Evolutionary conservation across 2,329 filamentous ascomycete genomes (phyloP), one percentile per base, ranked within the genome.

Genomic region (Orbilia brochopaga): DNA sequence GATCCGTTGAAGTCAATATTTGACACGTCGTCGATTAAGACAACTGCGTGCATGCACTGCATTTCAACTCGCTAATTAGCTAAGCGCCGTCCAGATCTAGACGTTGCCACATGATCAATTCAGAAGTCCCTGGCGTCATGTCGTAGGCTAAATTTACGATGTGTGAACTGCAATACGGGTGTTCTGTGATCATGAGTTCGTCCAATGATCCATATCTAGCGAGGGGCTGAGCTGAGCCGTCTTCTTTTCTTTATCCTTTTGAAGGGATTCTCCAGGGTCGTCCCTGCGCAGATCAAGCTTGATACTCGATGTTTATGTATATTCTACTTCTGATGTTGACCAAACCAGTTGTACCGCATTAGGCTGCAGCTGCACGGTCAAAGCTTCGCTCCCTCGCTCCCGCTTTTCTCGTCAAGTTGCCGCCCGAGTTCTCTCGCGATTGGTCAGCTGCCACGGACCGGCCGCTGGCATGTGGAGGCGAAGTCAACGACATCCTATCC

Each of bases 341-440:
- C 40, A 63, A 69, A 63, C 59, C 58, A 19, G 54, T 63, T 55
- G 53, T 54, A 70, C 66, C 35, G 59, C 66, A 70, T 70, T 37
- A 55, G 62, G 54, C 54, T 70, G 66, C 66, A 70, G 62, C 62
- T 70, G 66, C 66, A 70, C 63, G 66, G 66, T 63, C 59, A 63
- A 70, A 70, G 59, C 58, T 64, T 70, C 27, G 30, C 27, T 32
- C 27, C 27, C 27, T 62, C 61, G 50, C 65, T 69, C 58, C 58
- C 57, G 53, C 30, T 44, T 64, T n/a, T 35, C 37, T 54, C 40
- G 59, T 54, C 59, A 63, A 42, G 55, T 44, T 70, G 24, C 66
- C 58, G 58, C 42, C 51, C 48, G 54, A 50, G 35, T 53, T 21
- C 40, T 27, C 11, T 37, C 30, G 19, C 51, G 44, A 70, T 70